Evolutionary conservation across 140 eudicot genomes (phyloP).

Genomic region (Cichorium intybus): DNA sequence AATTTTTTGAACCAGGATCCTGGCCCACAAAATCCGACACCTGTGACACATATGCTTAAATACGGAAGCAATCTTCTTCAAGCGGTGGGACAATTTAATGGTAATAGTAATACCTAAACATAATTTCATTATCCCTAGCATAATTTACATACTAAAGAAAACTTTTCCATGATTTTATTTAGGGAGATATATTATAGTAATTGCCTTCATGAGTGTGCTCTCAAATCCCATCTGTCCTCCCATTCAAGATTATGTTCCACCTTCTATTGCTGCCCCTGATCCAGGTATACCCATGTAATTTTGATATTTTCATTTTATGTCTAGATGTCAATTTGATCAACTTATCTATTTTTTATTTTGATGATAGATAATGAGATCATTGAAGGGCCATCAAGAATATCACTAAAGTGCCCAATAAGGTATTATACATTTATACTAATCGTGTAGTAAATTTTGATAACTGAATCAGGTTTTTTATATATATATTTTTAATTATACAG

Average conservation of each 20-base stretch:
- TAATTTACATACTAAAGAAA: slow-evolving; percentile 11
- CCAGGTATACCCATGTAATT: slow-evolving; percentile 39
- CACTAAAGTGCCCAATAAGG: slow-evolving; percentile 93
- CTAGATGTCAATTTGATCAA: neutral
- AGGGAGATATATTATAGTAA: slow-evolving; percentile 62
- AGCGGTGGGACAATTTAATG: slow-evolving; percentile 74
- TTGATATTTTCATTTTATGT: neutral
- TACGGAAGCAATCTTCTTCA: slow-evolving; percentile 92
- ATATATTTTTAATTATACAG: slow-evolving; percentile 31
- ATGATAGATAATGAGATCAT: slow-evolving; percentile 69
- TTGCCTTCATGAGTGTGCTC: slow-evolving; percentile 61
- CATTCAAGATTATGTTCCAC: slow-evolving; percentile 59
- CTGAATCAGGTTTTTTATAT: neutral
- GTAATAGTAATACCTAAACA: slow-evolving; percentile 18
- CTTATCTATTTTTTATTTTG: neutral
- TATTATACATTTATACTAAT: slow-evolving; percentile 29
- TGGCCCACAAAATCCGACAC: slow-evolving; percentile 85
- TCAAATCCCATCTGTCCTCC: slow-evolving; percentile 35
- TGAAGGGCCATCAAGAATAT: slow-evolving; percentile 80
- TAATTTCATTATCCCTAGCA: neutral
- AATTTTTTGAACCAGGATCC: slow-evolving; percentile 47
- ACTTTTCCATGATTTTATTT: slow-evolving; percentile 16
- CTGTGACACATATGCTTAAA: slow-evolving; percentile 58
- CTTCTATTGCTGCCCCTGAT: slow-evolving; percentile 43
- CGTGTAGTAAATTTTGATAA: slow-evolving; percentile 2